A percentile compares a stretch with the other conserved stretches of the same genome.
Conservation (phyloP, 2,329 filamentous ascomycete genomes). For the Chrysoporthe deuterocubensis region DNA sequence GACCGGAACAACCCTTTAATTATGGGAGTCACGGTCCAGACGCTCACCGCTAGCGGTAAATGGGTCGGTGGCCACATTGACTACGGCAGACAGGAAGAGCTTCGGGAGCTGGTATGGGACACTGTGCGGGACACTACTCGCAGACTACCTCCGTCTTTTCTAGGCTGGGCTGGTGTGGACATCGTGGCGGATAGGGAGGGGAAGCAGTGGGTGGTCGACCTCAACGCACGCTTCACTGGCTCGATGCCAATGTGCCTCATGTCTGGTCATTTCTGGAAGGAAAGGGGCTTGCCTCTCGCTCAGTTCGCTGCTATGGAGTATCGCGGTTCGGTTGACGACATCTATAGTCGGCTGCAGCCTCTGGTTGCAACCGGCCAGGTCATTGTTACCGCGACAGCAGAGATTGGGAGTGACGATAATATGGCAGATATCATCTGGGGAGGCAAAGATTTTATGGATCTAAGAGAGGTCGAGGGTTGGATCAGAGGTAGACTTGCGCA, state of each 20-base stretch:
- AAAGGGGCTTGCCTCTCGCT: conserved; percentile 29
- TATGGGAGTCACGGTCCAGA: conserved; percentile 33
- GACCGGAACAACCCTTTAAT: conserved; percentile 31
- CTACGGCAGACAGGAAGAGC: conserved; percentile 31
- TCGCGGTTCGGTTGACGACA: conserved; percentile 27
- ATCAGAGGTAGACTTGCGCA: conserved; percentile 22
- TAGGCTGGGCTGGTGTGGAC: conserved; percentile 34
- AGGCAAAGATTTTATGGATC: conserved; percentile 26
- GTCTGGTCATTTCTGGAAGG: conserved; percentile 33
- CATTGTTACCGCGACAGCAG: conserved; percentile 32
- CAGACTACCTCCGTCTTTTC: conserved; percentile 29
- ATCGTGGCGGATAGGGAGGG: conserved; percentile 31
- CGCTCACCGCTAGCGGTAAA: conserved; percentile 30
- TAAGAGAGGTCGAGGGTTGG: conserved; percentile 27
- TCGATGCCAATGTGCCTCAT: conserved; percentile 35
- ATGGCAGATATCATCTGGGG: conserved; percentile 35
- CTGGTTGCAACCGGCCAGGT: conserved; percentile 28
- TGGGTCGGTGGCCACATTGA: conserved; percentile 34
- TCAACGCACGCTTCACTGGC: conserved; percentile 34
- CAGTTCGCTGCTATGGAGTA: conserved; percentile 33
- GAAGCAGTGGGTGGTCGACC: conserved; percentile 33
- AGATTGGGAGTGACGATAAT: conserved; percentile 28
- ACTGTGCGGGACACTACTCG: conserved; percentile 32
- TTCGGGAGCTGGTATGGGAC: conserved; percentile 27
- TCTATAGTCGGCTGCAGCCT: conserved; percentile 28